These are phyloP conservation scores for Populus nigra DNA, from an alignment of 345 rosid species.

Conservation along the genomic window DNA sequence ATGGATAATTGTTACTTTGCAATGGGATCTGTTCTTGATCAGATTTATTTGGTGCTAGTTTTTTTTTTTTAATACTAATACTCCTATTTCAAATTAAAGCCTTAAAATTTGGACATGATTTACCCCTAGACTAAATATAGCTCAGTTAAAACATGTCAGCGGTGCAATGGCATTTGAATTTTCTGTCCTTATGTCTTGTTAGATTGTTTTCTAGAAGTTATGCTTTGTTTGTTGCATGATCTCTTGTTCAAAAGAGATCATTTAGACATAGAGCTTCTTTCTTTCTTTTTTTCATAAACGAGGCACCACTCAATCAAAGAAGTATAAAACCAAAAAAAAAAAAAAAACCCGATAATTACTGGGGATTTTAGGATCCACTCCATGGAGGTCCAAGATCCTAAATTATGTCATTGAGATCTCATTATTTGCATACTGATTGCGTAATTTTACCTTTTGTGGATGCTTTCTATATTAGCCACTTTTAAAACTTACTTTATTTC, in stretches of 20 bases:
- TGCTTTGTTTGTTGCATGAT: background rate
- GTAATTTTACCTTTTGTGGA: background rate
- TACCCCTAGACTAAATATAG: background rate
- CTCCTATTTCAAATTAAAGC: background rate
- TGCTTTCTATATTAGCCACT: background rate
- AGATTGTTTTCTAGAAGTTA: background rate
- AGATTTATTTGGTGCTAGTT: background rate
- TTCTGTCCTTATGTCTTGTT: background rate
- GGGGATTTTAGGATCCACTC: background rate
- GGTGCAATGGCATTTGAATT: background rate
- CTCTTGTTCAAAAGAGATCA: background rate
- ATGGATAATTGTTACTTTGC: conserved; percentile 2
- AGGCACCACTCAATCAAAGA: background rate
- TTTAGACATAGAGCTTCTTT: background rate
- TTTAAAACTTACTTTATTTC: background rate
- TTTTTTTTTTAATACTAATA: background rate
- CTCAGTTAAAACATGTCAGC: background rate
- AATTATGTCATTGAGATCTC: background rate
- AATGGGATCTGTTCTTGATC: background rate
- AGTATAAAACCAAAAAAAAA: background rate
- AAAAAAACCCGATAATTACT: background rate
- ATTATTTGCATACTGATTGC: background rate
- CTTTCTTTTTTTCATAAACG: background rate
- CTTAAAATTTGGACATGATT: background rate
- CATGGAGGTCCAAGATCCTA: background rate